Conservation (phyloP, 148 eudicot genomes). For the Mesembryanthemum crystallinum region DNA sequence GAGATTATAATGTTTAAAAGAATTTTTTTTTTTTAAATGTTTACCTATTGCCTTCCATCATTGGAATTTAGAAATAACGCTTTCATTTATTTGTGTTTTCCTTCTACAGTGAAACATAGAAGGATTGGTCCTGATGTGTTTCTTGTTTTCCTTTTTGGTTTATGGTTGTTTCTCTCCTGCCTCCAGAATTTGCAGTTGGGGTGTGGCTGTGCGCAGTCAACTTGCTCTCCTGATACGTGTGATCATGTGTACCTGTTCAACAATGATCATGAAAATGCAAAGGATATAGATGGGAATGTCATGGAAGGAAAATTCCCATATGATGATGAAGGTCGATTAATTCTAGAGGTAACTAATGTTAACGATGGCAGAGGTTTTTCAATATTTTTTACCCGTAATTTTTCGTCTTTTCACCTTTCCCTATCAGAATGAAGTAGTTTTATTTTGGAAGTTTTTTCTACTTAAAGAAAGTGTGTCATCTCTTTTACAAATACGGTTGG, state of each 20-base stretch:
- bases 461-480: not conserved
- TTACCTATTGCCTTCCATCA: no score
- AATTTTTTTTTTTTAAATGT: no score
- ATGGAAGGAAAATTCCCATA: constrained; percentile 87
- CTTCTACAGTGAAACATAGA: not conserved
- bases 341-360: constrained; percentile 60
- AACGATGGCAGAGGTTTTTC: not conserved
- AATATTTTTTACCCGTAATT: no score
- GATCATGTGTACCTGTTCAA: constrained; percentile 96
- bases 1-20: not conserved
- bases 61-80: no score
- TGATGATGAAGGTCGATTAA: constrained; percentile 70
- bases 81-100: not conserved
- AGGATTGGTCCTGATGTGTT: not conserved
- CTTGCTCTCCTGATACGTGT: constrained; percentile 70
- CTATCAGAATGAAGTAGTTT: not conserved
- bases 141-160: not conserved
- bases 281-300: constrained; percentile 70
- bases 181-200: constrained; percentile 70
- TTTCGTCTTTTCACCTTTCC: not conserved
- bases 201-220: constrained; percentile 65
- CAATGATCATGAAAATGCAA: constrained; percentile 81
- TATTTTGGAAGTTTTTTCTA: not conserved
- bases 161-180: constrained; percentile 1
- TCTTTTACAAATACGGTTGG: not conserved